phyloP scores from a whole-genome alignment of 2,329 filamentous ascomycete species.

The Colletotrichum sp. region DNA sequence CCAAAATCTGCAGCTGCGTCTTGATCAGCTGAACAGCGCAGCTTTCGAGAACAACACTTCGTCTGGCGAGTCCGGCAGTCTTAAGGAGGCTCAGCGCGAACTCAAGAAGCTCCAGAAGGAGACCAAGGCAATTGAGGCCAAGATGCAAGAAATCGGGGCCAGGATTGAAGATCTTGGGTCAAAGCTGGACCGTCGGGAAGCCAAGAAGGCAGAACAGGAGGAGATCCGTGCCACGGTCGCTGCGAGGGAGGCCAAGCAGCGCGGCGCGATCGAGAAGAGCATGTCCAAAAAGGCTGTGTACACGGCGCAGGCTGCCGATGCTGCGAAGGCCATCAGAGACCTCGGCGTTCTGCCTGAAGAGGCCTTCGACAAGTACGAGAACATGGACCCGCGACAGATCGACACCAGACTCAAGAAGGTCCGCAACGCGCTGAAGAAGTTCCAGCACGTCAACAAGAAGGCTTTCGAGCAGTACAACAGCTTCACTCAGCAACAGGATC shows the following conservation, averaged over 20 bases:
- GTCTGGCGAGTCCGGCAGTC: constrained; percentile 55
- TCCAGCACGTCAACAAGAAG: constrained; percentile 98
- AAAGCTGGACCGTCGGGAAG: constrained; percentile 61
- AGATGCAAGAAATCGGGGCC: constrained; percentile 75
- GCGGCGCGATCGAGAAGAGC: constrained; percentile 90
- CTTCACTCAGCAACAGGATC: constrained; percentile 91
- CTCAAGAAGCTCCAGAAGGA: constrained; percentile 77
- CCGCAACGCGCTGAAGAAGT: constrained; percentile 93
- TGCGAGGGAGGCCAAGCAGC: constrained; percentile 79
- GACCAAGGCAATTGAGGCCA: constrained; percentile 68
- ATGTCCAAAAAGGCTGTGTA: constrained; percentile 86
- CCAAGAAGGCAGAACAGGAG: constrained; percentile 66
- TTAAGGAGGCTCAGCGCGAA: constrained; percentile 81
- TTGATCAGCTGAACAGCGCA: constrained; percentile 83
- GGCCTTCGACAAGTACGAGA: constrained; percentile 88
- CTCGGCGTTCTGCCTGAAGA: constrained; percentile 93
- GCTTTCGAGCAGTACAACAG: constrained; percentile 99
- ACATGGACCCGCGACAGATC: constrained; percentile 75
- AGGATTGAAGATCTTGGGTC: constrained; percentile 62
- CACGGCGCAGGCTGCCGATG: constrained; percentile 77
- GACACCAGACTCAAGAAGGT: constrained; percentile 81
- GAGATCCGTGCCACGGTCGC: constrained; percentile 77
- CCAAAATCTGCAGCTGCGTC: constrained; percentile 85
- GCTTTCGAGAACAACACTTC: constrained; percentile 68
- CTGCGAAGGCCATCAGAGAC: constrained; percentile 87